Evolutionary conservation across 176 grass and related monocot species (phyloP), one percentile per base, ranked within the genome.

Genomic region (Rhynchospora breviuscula): DNA sequence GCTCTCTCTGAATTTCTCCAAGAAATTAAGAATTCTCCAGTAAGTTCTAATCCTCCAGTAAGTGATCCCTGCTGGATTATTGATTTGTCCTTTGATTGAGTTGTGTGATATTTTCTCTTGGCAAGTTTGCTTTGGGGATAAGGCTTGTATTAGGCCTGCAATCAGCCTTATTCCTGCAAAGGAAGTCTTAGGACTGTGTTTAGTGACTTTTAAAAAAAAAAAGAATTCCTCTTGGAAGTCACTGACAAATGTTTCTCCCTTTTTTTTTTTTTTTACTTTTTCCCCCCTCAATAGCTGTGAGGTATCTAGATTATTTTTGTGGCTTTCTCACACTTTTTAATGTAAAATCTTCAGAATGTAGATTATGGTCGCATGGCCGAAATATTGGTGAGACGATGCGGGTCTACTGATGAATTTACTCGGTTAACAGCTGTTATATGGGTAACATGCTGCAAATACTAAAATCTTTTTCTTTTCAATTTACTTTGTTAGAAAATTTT

Each of bases 361-460:
- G 97, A 99, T 84, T 99, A 96, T 84, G 97, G 97, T 81, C 93
- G 97, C 84, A 99, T 99, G 97, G 93, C 97, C 88, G 97, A 99
- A 90, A 99, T 99, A 87, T 91, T 99, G 76, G 97, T 99, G 82
- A 87, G 91, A 63, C 87, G 97, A 86, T 93, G 92, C 59, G 89
- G 93, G 19, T 99, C 93, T 69, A 7, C 85, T 84, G 93, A 99
- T 89, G 97, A 95, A 84, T 99, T 99, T 78, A 96, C 93, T 89
- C 91, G 97, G 13, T 92, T 99, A 86, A 99, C 97, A 33, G 92
- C 97, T 84, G 93, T 99, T 76, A 95, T 93, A 85, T 99, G 97
- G 97, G 97, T 99, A 93, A 90, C 86, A 79, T 21, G 12, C 51
- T 84, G 62, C 4, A 31, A 29, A 88, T 49, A 14, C 31, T 45